phyloP scores from a whole-genome alignment of 352 stramenopile species.

The Phytophthora parvispora region DNA sequence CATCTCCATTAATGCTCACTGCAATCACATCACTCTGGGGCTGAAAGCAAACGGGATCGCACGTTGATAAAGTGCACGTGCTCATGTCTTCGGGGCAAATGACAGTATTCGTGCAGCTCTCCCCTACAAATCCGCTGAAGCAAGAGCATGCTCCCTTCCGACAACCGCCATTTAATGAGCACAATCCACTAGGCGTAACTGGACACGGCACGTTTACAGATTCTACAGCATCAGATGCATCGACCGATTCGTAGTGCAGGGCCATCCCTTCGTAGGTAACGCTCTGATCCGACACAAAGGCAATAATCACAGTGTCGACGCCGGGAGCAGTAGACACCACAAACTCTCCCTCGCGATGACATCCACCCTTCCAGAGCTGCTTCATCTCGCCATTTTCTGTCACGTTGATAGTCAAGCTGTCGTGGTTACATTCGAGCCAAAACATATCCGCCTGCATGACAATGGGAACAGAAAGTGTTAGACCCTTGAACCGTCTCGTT shows the following conservation, averaged over 20 bases:
- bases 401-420: conserved; percentile 41
- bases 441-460: conserved; percentile 48
- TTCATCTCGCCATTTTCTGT: conserved; percentile 12
- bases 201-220: conserved; percentile 46
- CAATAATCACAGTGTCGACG: conserved; percentile 45
- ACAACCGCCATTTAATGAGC: conserved; percentile 64
- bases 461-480: no score
- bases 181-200: conserved; percentile 32
- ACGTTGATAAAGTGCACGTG: conserved; percentile 39
- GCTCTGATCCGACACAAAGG: conserved; percentile 54
- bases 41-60: conserved; percentile 54
- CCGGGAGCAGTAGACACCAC: conserved; percentile 32
- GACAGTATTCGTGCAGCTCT: conserved; percentile 70
- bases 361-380: conserved; percentile 62
- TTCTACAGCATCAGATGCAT: conserved; percentile 2
- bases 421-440: conserved; percentile 71
- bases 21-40: conserved; percentile 46
- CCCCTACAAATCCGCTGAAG: conserved; percentile 64
- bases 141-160: conserved; percentile 52
- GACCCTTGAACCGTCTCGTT: no score
- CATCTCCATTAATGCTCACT: conserved; percentile 60
- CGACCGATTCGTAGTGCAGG: conserved; percentile 49
- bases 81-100: conserved; percentile 51
- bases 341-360: conserved; percentile 53
- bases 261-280: conserved; percentile 51